Evolutionary conservation across 176 grass and related monocot species (phyloP), one percentile per base, ranked within the genome.

Genomic region (Cenchrus americanus): DNA sequence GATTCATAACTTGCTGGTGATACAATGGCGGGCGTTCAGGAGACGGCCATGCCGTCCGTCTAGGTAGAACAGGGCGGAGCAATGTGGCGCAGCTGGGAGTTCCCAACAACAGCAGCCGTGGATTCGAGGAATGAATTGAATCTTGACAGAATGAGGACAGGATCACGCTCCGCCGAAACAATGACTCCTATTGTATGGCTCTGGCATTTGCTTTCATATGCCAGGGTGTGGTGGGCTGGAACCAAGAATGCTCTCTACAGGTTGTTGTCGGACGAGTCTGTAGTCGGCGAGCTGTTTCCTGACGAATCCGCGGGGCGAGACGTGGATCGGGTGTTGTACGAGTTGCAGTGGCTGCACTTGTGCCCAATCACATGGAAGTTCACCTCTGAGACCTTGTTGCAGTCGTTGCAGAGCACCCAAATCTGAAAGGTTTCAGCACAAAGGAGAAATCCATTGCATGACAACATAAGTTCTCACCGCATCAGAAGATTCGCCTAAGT

Each of bases 391-490:
- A 85, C 85, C 83, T 99, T 77, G 57, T 90, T 95, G 84, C 97
- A 96, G 85, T 99, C 97, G 26, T 99, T 99, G 68, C 97, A 99
- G 44, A 99, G 89, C 70, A 96, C 89, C 91, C 89, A 96, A 24
- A 99, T 86, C 97, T 96, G 81, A 14, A 18, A 58, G 0, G 26
- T 80, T 63, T 59, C 6, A 24, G 5, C 50, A 78, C n/a, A 73
- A 77, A 77, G 21, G 66, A 14, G 14, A 51, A 47, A 79, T 57
- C 12, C 21, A 26, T 66, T 40, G 19, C 51, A 66, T 59, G 7
- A 73, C 43, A 37, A 30, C 52, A n/a, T n/a, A 58, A 3, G 19
- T 67, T 73, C 61, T 69, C 14, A 79, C 50, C 10, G 48, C 26
- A 14, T 78, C 59, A 78, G 63, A 61, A 15, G 7, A 43, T 22